Percentiles rank a stretch among this genome's conserved stretches.
Conservation (phyloP, 768 basidiomycete genomes). For the Fomitopsis pulvina region DNA sequence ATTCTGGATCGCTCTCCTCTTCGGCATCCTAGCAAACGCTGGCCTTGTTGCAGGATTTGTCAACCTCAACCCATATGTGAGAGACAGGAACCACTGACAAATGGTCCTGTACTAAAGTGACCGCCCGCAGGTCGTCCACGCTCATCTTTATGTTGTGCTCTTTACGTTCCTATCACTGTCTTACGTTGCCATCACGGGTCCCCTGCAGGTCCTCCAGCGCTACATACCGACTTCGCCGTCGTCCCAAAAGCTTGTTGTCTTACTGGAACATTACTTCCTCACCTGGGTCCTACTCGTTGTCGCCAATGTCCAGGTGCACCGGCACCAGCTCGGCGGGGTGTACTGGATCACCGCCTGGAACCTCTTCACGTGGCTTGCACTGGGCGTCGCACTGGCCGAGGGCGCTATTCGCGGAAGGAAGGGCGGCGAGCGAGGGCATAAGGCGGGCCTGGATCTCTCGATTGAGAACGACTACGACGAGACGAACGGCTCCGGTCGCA, state of each 20-base stretch:
- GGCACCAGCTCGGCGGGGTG: constrained; percentile 39
- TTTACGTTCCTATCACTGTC: constrained; percentile 41
- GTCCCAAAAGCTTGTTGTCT: constrained; percentile 44
- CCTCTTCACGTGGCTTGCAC: constrained; percentile 34
- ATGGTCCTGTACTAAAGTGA: background rate
- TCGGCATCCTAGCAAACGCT: constrained; percentile 39
- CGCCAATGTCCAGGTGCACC: constrained; percentile 39
- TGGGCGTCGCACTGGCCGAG: constrained; percentile 32
- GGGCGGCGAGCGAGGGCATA: constrained; percentile 9
- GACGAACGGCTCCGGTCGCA: constrained; percentile 8
- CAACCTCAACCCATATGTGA: constrained; percentile 58
- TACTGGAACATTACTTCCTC: constrained; percentile 48
- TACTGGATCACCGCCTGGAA: constrained; percentile 59
- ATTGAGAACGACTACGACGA: constrained; percentile 9
- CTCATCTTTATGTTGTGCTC: constrained; percentile 46
- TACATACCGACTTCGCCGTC: constrained; percentile 27
- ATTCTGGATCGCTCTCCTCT: constrained; percentile 54
- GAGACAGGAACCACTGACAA: constrained; percentile 14
- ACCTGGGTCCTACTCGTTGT: constrained; percentile 53
- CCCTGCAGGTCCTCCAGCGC: constrained; percentile 26
- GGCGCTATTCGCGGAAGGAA: constrained; percentile 20
- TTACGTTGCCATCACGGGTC: constrained; percentile 43
- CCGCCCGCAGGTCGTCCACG: constrained; percentile 50
- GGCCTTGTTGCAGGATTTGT: constrained; percentile 43
- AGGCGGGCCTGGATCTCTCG: constrained; percentile 11